Conservation (phyloP, 1,139 yeast genomes). For the Geotrichum phurueaensis region DNA sequence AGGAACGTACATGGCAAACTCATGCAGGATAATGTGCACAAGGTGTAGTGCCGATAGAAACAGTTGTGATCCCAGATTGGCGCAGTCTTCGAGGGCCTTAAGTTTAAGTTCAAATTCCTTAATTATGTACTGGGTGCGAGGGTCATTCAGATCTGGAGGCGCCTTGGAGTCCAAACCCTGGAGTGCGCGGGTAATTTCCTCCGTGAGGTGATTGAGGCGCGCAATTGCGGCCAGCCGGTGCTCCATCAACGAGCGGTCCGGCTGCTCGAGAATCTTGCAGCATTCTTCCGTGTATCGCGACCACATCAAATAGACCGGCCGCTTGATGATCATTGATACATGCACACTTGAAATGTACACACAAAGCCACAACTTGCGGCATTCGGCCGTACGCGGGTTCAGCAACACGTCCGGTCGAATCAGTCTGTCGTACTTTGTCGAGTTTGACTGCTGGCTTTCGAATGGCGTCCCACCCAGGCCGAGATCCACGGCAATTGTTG, state of each 20-base stretch:
- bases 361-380: conserved; percentile 33
- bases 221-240: conserved; percentile 52
- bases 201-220: conserved; percentile 54
- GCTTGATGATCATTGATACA: conserved; percentile 31
- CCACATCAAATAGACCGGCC: conserved; percentile 33
- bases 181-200: conserved; percentile 42
- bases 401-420: conserved; percentile 36
- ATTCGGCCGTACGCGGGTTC: conserved; percentile 36
- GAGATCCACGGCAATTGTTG: conserved; percentile 67
- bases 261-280: conserved; percentile 44
- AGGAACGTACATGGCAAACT: conserved; percentile 43
- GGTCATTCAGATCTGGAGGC: conserved; percentile 31
- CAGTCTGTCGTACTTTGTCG: conserved; percentile 31
- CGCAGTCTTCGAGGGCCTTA: not conserved
- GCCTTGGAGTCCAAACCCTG: conserved; percentile 23
- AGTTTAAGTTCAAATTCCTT: conserved; percentile 26
- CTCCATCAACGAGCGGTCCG: conserved; percentile 26
- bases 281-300: conserved; percentile 60
- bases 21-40: conserved; percentile 70
- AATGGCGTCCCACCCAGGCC: conserved; percentile 51
- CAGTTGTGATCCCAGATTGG: not conserved
- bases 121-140: conserved; percentile 24
- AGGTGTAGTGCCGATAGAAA: conserved; percentile 38
- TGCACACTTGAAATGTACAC: conserved; percentile 31
- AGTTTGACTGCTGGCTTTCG: conserved; percentile 17